These are phyloP conservation scores for Suhomyces prunicola DNA, from an alignment of 805 yeast species.

Conservation along the genomic window DNA sequence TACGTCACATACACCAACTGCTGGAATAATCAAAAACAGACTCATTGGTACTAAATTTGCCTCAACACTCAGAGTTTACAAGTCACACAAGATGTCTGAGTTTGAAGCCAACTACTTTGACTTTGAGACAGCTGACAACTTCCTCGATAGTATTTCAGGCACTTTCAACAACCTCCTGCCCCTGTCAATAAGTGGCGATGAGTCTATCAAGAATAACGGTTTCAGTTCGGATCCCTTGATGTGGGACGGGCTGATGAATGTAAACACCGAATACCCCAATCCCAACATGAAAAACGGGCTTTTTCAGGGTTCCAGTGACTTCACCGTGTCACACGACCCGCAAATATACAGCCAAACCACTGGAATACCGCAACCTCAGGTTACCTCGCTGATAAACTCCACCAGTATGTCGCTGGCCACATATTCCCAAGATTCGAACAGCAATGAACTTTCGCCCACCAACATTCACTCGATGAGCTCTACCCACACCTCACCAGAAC, in stretches of 20 bases:
- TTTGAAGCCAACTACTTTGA: constrained; percentile 13
- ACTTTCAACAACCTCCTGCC: constrained; percentile 19
- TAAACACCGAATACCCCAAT: constrained; percentile 5
- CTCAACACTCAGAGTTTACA: background rate
- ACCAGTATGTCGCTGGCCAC: constrained; percentile 15
- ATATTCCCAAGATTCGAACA: constrained; percentile 12
- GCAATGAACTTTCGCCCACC: constrained; percentile 20
- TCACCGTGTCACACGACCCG: background rate
- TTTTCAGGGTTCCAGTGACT: background rate
- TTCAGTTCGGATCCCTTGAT: background rate
- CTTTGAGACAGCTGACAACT: constrained; percentile 30
- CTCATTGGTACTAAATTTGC: background rate
- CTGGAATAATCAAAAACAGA: background rate
- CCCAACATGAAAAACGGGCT: constrained; percentile 3
- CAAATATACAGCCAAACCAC: background rate
- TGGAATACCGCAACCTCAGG: background rate
- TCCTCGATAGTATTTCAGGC: constrained; percentile 28
- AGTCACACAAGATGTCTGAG: constrained; percentile 10
- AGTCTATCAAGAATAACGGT: constrained; percentile 4
- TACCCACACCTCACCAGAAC: constrained; percentile 23
- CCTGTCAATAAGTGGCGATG: constrained; percentile 18
- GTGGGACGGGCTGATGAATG: background rate
- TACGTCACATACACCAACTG: background rate
- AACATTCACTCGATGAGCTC: constrained; percentile 12
- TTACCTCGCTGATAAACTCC: background rate